Evolutionary conservation across 2,329 filamentous ascomycete species (phyloP).

Genomic region (Aspergillus unguis): DNA sequence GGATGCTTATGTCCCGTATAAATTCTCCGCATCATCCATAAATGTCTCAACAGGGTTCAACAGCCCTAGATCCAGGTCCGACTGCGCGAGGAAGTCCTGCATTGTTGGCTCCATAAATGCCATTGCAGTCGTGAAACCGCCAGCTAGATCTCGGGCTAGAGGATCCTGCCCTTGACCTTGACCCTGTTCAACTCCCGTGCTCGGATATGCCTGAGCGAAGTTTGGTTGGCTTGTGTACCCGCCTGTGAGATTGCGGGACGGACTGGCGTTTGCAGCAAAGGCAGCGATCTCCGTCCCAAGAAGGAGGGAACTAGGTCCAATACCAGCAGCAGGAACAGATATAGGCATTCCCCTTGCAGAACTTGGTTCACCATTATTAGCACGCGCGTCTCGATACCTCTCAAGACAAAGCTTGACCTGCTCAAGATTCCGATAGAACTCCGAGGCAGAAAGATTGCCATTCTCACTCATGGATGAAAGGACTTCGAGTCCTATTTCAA

Average conservation of each 20-base stretch:
- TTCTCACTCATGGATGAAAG: conserved; percentile 35
- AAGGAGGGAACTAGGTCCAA: no score
- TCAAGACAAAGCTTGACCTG: conserved; percentile 32
- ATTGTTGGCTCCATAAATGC: conserved; percentile 39
- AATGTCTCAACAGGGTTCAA: conserved; percentile 36
- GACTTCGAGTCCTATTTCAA: conserved; percentile 33
- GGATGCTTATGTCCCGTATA: not conserved
- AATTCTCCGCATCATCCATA: conserved; percentile 29
- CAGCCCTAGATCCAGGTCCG: conserved; percentile 35
- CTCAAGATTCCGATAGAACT: conserved; percentile 34
- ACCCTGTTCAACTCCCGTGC: not conserved
- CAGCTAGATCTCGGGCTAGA: conserved; percentile 1
- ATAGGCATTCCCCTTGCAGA: not conserved
- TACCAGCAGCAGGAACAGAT: no score
- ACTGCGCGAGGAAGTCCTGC: conserved; percentile 40
- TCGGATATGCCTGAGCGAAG: not conserved
- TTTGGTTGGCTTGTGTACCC: not conserved
- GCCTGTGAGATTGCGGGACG: not conserved
- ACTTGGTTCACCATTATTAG: not conserved
- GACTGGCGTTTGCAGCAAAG: no score
- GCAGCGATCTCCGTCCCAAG: no score
- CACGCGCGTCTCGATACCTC: conserved; percentile 14
- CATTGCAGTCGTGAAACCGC: conserved; percentile 37
- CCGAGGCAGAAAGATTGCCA: conserved; percentile 34
- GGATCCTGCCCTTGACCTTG: not conserved